Conservation (phyloP, 1,284 basidiomycete genomes). For the Ceratobasidium sp. region DNA sequence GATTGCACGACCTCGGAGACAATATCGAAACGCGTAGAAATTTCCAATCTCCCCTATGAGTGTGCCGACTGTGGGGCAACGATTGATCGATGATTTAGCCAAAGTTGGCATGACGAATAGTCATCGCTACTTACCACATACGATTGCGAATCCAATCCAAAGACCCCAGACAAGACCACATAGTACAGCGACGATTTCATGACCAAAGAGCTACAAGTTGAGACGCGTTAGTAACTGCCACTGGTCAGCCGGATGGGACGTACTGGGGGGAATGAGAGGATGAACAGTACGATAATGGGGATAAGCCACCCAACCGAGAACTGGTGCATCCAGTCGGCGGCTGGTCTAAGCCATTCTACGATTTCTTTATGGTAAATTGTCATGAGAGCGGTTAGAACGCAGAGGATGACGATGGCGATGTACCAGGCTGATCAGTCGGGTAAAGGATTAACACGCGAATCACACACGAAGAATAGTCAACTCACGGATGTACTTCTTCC, state of each 20-base stretch:
- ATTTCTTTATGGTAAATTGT: conserved; percentile 68
- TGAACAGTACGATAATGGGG: conserved; percentile 78
- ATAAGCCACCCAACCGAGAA: conserved; percentile 74
- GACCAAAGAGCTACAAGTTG: conserved; percentile 65
- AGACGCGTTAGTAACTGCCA: conserved; percentile 38
- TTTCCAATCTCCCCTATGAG: conserved; percentile 73
- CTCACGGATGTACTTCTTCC: not conserved
- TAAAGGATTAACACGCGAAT: conserved; percentile 44
- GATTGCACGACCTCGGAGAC: conserved; percentile 65
- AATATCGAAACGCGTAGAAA: conserved; percentile 74
- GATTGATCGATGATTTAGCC: not conserved
- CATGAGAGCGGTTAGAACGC: conserved; percentile 63
- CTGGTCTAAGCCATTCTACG: conserved; percentile 68
- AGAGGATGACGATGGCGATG: conserved; percentile 48
- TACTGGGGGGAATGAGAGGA: conserved; percentile 79
- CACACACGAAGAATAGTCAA: conserved; percentile 40
- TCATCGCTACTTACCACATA: conserved; percentile 44
- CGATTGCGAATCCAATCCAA: conserved; percentile 69
- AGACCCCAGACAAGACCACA: conserved; percentile 81
- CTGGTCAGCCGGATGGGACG: conserved; percentile 42
- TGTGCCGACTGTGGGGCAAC: conserved; percentile 68
- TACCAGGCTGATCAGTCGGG: conserved; percentile 64
- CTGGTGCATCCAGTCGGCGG: conserved; percentile 67
- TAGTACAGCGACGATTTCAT: conserved; percentile 76
- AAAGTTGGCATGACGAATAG: conserved; percentile 16